Conservation (phyloP, 75 land plant species). For the Pinus tabuliformis region DNA sequence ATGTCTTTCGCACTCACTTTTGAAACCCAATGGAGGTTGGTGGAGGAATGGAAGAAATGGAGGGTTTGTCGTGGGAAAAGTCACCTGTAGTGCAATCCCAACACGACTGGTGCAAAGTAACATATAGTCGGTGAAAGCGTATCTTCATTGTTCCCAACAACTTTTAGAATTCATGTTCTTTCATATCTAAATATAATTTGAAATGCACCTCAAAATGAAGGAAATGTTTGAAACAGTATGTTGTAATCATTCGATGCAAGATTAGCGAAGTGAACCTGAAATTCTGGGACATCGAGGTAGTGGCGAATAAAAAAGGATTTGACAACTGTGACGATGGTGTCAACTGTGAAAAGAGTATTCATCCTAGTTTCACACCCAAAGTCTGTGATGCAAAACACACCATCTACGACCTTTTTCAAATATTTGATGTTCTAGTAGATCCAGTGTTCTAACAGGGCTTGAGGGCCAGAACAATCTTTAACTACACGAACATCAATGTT, state of each 20-base stretch:
- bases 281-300: background rate
- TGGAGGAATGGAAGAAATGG: background rate
- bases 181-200: background rate
- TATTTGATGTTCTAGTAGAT: slow-evolving; percentile 11
- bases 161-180: background rate
- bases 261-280: background rate
- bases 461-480: background rate
- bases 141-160: too few relatives aligned
- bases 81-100: background rate
- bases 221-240: background rate
- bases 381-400: slow-evolving; percentile 28
- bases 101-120: background rate
- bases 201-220: background rate
- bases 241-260: too few relatives aligned
- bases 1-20: background rate
- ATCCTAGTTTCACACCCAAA: background rate
- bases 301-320: background rate
- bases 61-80: background rate
- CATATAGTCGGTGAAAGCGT: background rate
- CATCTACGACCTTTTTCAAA: background rate
- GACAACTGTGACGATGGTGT: background rate
- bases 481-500: background rate
- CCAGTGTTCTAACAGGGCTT: background rate
- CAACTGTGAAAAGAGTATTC: background rate
- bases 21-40: background rate